A percentile compares a stretch with the other conserved stretches of the same genome.
These are phyloP conservation scores for Cephaloascus albidus DNA, from an alignment of 805 yeast species.

Conservation along the genomic window DNA sequence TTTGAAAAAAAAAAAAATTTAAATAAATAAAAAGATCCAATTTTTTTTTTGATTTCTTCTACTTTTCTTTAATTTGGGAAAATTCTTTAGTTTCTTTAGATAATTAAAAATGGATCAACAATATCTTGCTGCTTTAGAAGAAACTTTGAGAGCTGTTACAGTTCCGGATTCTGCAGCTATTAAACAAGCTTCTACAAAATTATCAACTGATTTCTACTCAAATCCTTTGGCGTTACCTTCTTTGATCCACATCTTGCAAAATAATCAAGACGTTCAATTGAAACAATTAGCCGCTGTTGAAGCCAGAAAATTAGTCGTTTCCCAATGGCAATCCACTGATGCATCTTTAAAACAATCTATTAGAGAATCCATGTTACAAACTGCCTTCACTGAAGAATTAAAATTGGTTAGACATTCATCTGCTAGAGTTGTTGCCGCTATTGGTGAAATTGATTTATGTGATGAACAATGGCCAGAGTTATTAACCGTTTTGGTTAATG, in stretches of 20 bases:
- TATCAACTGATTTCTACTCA: slow-evolving; percentile 67
- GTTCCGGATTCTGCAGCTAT: slow-evolving; percentile 76
- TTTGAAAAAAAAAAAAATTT: too few species aligned
- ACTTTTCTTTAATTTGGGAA: background rate
- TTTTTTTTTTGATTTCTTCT: background rate
- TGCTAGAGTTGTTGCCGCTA: slow-evolving; percentile 82
- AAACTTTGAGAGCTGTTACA: slow-evolving; percentile 67
- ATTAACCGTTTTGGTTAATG: slow-evolving; percentile 59
- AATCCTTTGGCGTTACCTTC: slow-evolving; percentile 71
- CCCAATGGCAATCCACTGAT: slow-evolving; percentile 57
- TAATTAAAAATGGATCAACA: slow-evolving; percentile 51
- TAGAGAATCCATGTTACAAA: slow-evolving; percentile 56
- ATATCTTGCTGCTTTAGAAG: slow-evolving; percentile 63
- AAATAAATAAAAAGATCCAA: background rate
- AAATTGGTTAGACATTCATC: slow-evolving; percentile 75
- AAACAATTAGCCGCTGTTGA: slow-evolving; percentile 96
- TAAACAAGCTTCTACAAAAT: slow-evolving; percentile 70
- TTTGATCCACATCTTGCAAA: slow-evolving; percentile 71
- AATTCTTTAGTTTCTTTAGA: too few species aligned
- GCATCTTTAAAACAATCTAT: slow-evolving; percentile 47
- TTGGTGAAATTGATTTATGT: slow-evolving; percentile 70
- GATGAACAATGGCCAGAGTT: slow-evolving; percentile 64
- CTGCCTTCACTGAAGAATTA: slow-evolving; percentile 58
- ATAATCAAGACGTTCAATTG: slow-evolving; percentile 57
- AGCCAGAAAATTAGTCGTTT: slow-evolving; percentile 71